Percentiles rank a stretch among this genome's conserved stretches.
phyloP scores from a whole-genome alignment of 169 alveolate genomes.

The Cyclospora cayetanensis region DNA sequence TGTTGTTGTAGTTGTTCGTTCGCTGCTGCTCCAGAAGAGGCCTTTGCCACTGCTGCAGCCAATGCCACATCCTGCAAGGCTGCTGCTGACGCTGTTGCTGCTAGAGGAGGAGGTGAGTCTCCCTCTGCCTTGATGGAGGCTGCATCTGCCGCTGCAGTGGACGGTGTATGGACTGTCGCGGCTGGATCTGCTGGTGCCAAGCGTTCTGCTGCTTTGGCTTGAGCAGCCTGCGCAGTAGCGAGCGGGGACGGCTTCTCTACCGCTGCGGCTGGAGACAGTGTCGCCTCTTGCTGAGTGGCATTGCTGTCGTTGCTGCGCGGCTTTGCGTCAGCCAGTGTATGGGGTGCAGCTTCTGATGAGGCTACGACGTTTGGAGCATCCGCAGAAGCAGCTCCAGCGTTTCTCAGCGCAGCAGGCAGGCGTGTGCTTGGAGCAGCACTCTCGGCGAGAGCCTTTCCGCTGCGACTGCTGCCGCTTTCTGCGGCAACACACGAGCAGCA shows the following conservation, averaged over 20 bases:
- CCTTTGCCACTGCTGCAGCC: neutral
- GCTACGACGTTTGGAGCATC: neutral
- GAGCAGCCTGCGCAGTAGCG: too few species aligned
- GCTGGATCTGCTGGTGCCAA: too few species aligned
- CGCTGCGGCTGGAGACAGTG: neutral
- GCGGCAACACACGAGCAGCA: slow-evolving; percentile 7
- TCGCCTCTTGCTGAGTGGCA: neutral
- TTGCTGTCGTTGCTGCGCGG: neutral
- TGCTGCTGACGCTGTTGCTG: too few species aligned
- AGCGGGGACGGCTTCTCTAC: neutral
- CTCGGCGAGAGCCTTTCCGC: neutral
- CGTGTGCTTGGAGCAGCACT: neutral
- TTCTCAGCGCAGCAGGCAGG: neutral
- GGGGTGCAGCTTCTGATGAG: neutral
- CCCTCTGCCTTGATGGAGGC: too few species aligned
- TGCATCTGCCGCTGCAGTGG: too few species aligned
- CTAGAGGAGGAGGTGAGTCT: too few species aligned
- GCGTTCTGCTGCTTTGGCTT: too few species aligned
- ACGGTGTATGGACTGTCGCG: too few species aligned
- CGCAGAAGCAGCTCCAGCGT: neutral
- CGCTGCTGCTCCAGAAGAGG: neutral
- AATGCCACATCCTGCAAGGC: too few species aligned
- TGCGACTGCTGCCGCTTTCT: neutral
- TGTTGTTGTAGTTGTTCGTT: neutral
- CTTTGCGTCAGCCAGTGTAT: neutral